Base-by-base conservation (phyloP, 257 asterid genomes). In the Forsythia suspensa region DNA sequence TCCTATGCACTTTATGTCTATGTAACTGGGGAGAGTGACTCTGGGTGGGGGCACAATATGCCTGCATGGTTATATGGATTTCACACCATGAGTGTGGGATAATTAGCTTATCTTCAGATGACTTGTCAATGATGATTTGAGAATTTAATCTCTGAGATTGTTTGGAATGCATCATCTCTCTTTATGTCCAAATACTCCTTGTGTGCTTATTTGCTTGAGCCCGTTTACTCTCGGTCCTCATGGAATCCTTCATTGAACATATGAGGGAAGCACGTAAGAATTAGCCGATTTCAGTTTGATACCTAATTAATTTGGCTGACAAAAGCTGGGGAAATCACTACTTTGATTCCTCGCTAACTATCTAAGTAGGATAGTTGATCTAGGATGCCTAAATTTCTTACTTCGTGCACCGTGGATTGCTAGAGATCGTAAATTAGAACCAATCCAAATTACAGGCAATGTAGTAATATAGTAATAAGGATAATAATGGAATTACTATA, bases 1-100 rank as follows among this genome's bases (percentile, higher is more conserved):
- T 75, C 63, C 3, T 38, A 16, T 71, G 72, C 40, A 75, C 78
- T 29, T 52, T 68, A 18, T 41, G 72, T 76, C 86, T 71, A 73
- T 61, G 41, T 72, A 42, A 29, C 29, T 80, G 52, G 12, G 68
- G 72, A 4, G 43, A 36, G 59, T 36, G 43, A 43, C 37, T 61
- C 11, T 61, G 11, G 13, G 5, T 3, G 12, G 3, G 59, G 5
- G 36, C 37, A 21, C 68, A 0, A 57, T 71, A 72, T 69, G 18
- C 44, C 8, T 34, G 48, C 55, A 41, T 40, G 55, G 24, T 43
- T 79, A 44, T 39, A 11, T 37, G 10, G 8, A 68, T 74, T 46
- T 37, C 43, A 3, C 52, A 63, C 38, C 40, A 12, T 6, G 69
- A 43, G 6, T 52, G 63, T 20, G 52, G 65, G 46, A 46, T 9